Conservation (phyloP, 2,329 filamentous ascomycete genomes). For the Ophiosphaerella korrae region DNA sequence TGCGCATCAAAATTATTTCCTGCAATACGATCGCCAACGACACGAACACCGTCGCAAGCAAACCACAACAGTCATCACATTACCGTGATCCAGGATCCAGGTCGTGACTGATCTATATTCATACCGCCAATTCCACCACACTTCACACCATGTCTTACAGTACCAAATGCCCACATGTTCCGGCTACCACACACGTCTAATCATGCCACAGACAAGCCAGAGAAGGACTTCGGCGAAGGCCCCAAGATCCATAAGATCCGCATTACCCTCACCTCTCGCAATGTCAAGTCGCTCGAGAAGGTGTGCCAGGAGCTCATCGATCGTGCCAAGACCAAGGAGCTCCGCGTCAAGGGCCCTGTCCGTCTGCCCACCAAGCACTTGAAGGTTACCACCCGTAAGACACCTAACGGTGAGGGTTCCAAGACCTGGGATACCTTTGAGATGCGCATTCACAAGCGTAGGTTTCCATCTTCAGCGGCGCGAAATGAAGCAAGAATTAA, state of each 20-base stretch:
- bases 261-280: constrained; percentile 95
- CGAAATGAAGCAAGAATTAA: not conserved
- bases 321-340: constrained; percentile 97
- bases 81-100: constrained; percentile 54
- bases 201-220: constrained; percentile 68
- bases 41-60: constrained; percentile 35
- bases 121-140: constrained; percentile 25
- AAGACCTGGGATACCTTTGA: constrained; percentile 99
- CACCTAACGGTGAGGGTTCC: constrained; percentile 98
- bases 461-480: constrained; percentile 5
- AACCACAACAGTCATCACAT: constrained; percentile 58
- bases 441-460: constrained; percentile 98
- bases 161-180: constrained; percentile 8
- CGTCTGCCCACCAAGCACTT: constrained; percentile 96
- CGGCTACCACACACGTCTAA: constrained; percentile 14
- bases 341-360: constrained; percentile 97
- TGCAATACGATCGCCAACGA: constrained; percentile 19
- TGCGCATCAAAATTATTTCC: not conserved
- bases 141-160: constrained; percentile 42
- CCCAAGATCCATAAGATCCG: constrained; percentile 98
- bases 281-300: constrained; percentile 85
- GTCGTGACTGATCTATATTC: constrained; percentile 53
- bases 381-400: constrained; percentile 98
- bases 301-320: constrained; percentile 98
- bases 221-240: constrained; percentile 89